Base-by-base conservation (phyloP, 1,284 basidiomycete genomes). In the Cryptococcus wingfieldii region DNA sequence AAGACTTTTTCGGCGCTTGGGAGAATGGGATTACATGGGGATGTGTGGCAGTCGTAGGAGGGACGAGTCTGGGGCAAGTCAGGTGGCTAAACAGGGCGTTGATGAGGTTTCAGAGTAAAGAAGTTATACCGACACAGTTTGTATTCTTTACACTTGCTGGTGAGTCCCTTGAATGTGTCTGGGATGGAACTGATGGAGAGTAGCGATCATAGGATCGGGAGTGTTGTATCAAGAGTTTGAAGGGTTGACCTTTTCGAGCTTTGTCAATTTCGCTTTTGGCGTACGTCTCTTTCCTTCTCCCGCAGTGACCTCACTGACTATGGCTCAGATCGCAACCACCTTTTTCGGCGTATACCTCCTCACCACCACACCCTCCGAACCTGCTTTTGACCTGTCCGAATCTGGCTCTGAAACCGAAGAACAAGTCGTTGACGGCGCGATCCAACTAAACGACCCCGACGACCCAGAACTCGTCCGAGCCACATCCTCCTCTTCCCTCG, bases 211-310 rank as follows among this genome's bases (percentile, higher is more conserved):
- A 46, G 94, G 94, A 25, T 93, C 90, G 4, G 90, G 92, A 0
- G 88, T 98, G 19, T 82, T 98, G 3, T 98, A 95, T 71, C 87
- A 90, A 37, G 95, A 98, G 75, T 97, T 98, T 77, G 82, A 85
- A 60, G 83, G 83, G 57, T 84, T 88, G 13, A 82, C 83, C 13
- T 86, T 91, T 71, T 87, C 93, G 69, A 83, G 88, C 66, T 83
- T 93, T 61, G 80, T 94, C 56, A 76, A 77, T 56, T 77, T 77
- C 55, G 64, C 65, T 18, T 77, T 77, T 50, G 75, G 75, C 23
- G 74, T 76, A 56, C 63, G 74, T 56, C 23, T 37, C 31, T 6
- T 37, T 12, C 31, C 31, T 38, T 50, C 23, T 39, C 13, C 25
- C 42, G 49, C n/a, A 46, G 48, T 31, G 16, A 19, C 19, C 37